A percentile compares a stretch with the other conserved stretches of the same genome.
These are phyloP conservation scores for Flagelloscypha sp. DNA, from an alignment of 768 basidiomycete genomes.

Conservation along the genomic window DNA sequence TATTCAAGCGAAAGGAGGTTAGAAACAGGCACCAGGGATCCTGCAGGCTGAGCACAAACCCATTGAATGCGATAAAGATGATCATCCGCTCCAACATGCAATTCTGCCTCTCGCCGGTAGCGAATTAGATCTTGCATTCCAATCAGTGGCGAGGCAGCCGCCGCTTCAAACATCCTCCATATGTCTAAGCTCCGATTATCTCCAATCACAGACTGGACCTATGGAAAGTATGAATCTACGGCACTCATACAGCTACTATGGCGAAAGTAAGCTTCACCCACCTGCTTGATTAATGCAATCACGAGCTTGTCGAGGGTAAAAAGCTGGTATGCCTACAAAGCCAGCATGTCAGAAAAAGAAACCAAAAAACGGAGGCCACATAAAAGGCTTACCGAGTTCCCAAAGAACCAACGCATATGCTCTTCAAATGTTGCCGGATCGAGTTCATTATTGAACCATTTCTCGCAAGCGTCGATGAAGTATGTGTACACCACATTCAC, in stretches of 20 bases:
- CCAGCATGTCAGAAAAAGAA: constrained; percentile 13
- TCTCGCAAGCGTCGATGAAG: constrained; percentile 84
- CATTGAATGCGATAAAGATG: constrained; percentile 74
- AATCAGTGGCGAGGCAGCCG: constrained; percentile 43
- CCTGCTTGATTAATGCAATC: constrained; percentile 86
- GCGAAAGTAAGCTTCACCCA: constrained; percentile 23
- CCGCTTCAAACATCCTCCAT: constrained; percentile 63
- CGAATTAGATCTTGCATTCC: constrained; percentile 62
- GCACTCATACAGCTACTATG: constrained; percentile 1
- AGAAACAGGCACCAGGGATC: too few relatives aligned
- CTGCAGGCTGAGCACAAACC: too few relatives aligned
- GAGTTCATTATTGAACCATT: constrained; percentile 87
- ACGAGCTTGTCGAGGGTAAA: constrained; percentile 95
- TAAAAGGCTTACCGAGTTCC: constrained; percentile 54
- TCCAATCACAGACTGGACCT: constrained; percentile 82
- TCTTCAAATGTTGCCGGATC: constrained; percentile 93
- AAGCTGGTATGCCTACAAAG: constrained; percentile 73
- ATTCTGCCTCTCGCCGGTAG: constrained; percentile 76
- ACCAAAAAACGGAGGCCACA: constrained; percentile 1
- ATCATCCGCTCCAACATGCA: constrained; percentile 65
- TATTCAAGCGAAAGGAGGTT: constrained; percentile 21
- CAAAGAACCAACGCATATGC: constrained; percentile 91
- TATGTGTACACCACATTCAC: constrained; percentile 85
- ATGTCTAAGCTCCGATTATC: constrained; percentile 86
- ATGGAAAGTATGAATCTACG: constrained; percentile 9